phyloP scores from a whole-genome alignment of 441 rosid genomes.

The Euphorbia neoarborescens region DNA sequence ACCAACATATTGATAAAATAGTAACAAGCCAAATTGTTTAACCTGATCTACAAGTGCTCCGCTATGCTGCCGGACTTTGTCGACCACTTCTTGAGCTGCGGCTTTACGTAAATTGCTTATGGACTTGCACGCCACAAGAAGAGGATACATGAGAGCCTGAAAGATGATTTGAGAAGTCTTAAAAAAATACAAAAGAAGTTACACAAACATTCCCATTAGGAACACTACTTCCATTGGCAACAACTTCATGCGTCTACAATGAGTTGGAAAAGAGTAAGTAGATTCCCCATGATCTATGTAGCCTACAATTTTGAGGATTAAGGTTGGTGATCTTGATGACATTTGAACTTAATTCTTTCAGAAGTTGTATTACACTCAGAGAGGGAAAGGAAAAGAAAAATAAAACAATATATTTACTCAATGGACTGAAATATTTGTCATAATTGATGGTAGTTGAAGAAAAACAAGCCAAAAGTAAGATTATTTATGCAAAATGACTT shows the following conservation, averaged over 20 bases:
- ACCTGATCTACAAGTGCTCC: slow-evolving; percentile 96
- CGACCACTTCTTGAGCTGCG: slow-evolving; percentile 97
- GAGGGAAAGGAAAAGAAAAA: neutral
- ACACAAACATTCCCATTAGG: neutral
- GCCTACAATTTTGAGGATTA: neutral
- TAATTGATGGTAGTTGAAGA: neutral
- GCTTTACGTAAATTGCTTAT: slow-evolving; percentile 89
- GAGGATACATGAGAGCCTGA: slow-evolving; percentile 99
- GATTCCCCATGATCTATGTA: neutral
- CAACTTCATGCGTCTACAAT: neutral
- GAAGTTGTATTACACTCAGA: neutral
- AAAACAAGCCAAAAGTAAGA: neutral
- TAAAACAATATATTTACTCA: neutral
- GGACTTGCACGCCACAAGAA: slow-evolving; percentile 97
- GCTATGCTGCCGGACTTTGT: slow-evolving; percentile 94
- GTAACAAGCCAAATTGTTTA: slow-evolving; percentile 14
- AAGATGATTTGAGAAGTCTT: neutral
- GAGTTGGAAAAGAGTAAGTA: neutral
- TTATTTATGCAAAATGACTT: neutral
- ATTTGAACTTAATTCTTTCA: neutral
- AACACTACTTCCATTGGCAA: neutral
- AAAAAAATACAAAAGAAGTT: neutral
- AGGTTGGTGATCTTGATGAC: neutral
- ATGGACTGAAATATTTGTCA: neutral
- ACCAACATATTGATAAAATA: slow-evolving; percentile 4